Conservation (phyloP, 2,329 filamentous ascomycete genomes). For the Pestalotiopsis sp. region DNA sequence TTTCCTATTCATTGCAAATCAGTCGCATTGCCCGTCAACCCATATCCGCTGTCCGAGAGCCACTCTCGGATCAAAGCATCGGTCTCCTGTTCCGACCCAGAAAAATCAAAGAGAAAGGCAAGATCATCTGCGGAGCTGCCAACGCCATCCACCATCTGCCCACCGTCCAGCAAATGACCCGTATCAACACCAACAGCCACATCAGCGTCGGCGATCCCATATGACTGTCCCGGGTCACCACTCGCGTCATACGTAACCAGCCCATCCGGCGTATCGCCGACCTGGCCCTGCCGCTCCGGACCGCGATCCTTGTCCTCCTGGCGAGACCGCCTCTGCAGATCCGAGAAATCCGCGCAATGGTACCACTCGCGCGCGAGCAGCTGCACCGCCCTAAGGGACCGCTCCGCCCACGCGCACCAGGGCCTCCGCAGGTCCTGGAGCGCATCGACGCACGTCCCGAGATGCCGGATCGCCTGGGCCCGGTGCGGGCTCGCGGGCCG, state of each 20-base stretch:
- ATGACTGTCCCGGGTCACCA: not conserved
- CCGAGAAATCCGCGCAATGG: not conserved
- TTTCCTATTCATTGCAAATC: not conserved
- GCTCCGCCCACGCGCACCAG: not conserved
- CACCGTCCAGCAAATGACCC: not conserved
- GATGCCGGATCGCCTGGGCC: not conserved
- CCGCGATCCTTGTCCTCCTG: not conserved
- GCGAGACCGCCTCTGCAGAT: not conserved
- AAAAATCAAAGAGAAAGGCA: not conserved
- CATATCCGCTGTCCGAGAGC: not conserved
- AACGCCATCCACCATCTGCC: not conserved
- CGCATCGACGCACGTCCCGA: not conserved
- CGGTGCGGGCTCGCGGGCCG: not conserved
- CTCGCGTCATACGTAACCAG: not conserved
- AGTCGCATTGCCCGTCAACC: not conserved
- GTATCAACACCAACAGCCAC: not conserved
- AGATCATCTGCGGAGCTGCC: not conserved
- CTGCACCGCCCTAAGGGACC: not conserved
- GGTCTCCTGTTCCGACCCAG: not conserved
- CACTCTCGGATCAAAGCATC: not conserved
- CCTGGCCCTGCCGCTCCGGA: not conserved
- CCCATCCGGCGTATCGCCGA: not conserved
- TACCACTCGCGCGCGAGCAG: constrained; percentile 1
- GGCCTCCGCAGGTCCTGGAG: not conserved
- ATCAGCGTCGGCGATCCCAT: not conserved